Evolutionary conservation across 176 grass and related monocot genomes (phyloP).

Genomic region (Lolium multiflorum): DNA sequence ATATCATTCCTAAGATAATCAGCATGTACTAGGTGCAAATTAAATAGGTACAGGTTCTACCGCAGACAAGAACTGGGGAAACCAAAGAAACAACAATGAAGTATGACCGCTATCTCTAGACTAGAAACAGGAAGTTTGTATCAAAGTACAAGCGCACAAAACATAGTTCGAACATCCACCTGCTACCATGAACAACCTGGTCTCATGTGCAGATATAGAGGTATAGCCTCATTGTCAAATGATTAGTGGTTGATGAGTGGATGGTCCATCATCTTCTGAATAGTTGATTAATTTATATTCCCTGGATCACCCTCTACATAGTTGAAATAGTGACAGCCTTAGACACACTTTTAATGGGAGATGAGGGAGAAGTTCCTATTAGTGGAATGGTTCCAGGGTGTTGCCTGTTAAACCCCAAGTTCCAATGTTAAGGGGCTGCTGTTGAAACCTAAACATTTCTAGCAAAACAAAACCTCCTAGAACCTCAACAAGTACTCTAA

Average conservation of each 20-base stretch:
- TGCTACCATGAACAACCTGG: constrained; percentile 7
- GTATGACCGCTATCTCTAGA: not conserved
- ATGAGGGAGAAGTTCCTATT: not conserved
- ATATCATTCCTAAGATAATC: constrained; percentile 18
- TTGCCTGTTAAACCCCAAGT: not conserved
- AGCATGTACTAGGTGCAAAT: constrained; percentile 6
- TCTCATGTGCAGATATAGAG: not conserved
- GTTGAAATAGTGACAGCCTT: not conserved
- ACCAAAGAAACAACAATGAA: constrained; percentile 4
- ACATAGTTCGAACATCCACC: not conserved
- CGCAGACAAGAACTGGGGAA: not conserved
- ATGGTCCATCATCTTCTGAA: constrained; percentile 14
- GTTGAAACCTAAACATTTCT: not conserved
- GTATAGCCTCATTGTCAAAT: constrained; percentile 6
- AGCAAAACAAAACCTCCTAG: constrained; percentile 31
- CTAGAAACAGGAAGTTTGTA: not conserved
- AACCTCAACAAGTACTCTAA: not conserved
- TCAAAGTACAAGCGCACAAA: not conserved
- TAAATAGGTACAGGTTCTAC: constrained; percentile 15
- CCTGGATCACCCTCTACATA: not conserved
- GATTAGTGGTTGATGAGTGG: constrained; percentile 15
- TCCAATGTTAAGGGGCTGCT: constrained; percentile 11
- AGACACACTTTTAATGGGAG: not conserved
- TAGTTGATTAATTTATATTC: constrained; percentile 16
- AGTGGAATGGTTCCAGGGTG: not conserved